These are phyloP conservation scores for Immersiella caudata DNA, from an alignment of 495 filamentous ascomycete species.

Conservation along the genomic window DNA sequence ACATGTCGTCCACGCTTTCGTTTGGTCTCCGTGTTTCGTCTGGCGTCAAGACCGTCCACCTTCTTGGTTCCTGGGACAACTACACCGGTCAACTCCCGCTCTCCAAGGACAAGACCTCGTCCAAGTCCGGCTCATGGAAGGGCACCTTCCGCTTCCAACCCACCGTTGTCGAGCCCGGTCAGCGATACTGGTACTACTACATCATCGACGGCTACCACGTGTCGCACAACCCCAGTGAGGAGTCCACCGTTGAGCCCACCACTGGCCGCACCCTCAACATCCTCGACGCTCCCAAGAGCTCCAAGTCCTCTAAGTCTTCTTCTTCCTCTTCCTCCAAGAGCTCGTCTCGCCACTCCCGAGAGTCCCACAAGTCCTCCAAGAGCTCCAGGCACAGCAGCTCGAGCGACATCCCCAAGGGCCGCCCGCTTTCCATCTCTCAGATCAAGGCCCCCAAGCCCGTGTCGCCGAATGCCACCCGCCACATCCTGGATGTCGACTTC, in stretches of 20 bases:
- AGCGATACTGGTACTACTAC: slow-evolving; percentile 99
- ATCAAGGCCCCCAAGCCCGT: slow-evolving; percentile 89
- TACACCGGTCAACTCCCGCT: slow-evolving; percentile 91
- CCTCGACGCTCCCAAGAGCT: slow-evolving; percentile 58
- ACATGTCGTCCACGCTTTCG: slow-evolving; percentile 80
- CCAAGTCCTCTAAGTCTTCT: slow-evolving; percentile 52
- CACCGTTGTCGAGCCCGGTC: slow-evolving; percentile 75
- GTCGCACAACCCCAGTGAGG: slow-evolving; percentile 91
- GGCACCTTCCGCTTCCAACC: slow-evolving; percentile 96
- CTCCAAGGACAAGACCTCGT: slow-evolving; percentile 76
- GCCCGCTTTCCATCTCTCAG: slow-evolving; percentile 81
- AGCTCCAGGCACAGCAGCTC: slow-evolving; percentile 38
- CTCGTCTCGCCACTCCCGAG: slow-evolving; percentile 37
- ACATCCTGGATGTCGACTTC: slow-evolving; percentile 80
- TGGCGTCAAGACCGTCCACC: slow-evolving; percentile 96
- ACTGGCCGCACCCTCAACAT: slow-evolving; percentile 92
- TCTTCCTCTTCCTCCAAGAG: slow-evolving; percentile 51
- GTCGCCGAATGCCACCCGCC: slow-evolving; percentile 79
- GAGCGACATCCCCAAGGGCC: slow-evolving; percentile 78
- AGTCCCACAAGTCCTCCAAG: slow-evolving; percentile 36
- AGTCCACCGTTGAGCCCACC: slow-evolving; percentile 91
- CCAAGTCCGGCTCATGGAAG: slow-evolving; percentile 84
- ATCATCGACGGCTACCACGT: slow-evolving; percentile 99
- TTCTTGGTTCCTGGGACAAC: slow-evolving; percentile 98
- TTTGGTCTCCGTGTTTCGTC: slow-evolving; percentile 93